Evolutionary conservation across 192 early-diverging fungal species (phyloP).

Genomic region (Umbelopsis sp.): DNA sequence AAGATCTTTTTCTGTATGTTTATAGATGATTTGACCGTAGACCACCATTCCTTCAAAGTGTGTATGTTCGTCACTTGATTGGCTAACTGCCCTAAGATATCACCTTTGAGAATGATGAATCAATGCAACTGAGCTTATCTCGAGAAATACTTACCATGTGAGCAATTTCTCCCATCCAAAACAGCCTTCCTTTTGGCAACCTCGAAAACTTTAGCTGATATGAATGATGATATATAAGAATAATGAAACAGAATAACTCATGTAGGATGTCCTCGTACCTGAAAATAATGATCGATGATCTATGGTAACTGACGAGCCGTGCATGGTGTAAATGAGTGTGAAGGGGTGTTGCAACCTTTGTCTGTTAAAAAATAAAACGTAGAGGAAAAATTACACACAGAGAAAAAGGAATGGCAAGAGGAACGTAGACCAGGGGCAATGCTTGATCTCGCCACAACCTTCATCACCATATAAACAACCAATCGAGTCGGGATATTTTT

Average conservation of each 20-base stretch:
- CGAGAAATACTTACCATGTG: neutral
- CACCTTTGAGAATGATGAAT: too few relatives aligned
- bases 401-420: neutral
- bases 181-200: neutral
- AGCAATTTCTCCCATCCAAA: neutral
- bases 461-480: slow-evolving; percentile 3
- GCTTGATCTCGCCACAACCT: neutral
- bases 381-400: neutral
- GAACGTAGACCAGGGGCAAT: neutral
- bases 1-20: neutral
- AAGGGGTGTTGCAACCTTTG: neutral
- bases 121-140: neutral
- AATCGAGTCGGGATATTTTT: neutral
- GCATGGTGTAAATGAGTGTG: neutral
- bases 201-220: slow-evolving; percentile 3
- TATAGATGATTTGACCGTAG: neutral
- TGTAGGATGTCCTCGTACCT: neutral
- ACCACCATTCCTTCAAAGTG: slow-evolving; percentile 10
- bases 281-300: neutral
- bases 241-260: too few relatives aligned
- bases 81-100: neutral
- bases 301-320: neutral
- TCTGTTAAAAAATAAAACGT: neutral
- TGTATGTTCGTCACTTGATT: neutral
- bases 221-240: neutral